These are phyloP conservation scores for Lojkania enalia DNA, from an alignment of 2,329 filamentous ascomycete species.

Conservation along the genomic window DNA sequence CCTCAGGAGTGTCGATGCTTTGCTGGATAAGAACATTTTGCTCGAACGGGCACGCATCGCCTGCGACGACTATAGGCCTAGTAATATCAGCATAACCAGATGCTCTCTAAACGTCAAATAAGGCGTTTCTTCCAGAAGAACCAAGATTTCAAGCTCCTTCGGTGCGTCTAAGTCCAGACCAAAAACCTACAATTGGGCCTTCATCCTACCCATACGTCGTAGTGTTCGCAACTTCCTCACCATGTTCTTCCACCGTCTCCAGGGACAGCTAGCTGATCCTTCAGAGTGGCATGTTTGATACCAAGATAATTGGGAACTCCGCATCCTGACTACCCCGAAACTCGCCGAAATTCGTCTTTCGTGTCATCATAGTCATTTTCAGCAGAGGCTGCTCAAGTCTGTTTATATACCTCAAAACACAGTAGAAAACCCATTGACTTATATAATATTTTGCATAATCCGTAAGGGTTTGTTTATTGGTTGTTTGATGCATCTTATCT, in stretches of 20 bases:
- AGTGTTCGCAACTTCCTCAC: constrained; percentile 25
- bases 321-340: constrained; percentile 17
- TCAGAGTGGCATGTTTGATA: constrained; percentile 39
- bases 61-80: constrained; percentile 23
- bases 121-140: not conserved
- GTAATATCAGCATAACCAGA: not conserved
- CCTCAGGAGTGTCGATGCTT: constrained; percentile 7
- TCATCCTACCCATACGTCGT: constrained; percentile 38
- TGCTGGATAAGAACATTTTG: constrained; percentile 28
- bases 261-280: constrained; percentile 35
- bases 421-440: no score
- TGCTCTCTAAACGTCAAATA: not conserved
- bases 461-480: no score
- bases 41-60: constrained; percentile 22
- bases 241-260: constrained; percentile 27
- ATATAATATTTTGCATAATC: no score
- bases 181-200: constrained; percentile 7
- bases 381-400: no score
- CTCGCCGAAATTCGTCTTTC: constrained; percentile 14
- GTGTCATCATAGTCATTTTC: constrained; percentile 1
- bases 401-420: no score
- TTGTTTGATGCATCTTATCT: no score
- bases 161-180: not conserved
- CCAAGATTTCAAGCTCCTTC: not conserved
- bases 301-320: constrained; percentile 34